These are phyloP conservation scores for Trichoderma harzianum DNA, from an alignment of 2,329 filamentous ascomycete genomes.

Conservation along the genomic window DNA sequence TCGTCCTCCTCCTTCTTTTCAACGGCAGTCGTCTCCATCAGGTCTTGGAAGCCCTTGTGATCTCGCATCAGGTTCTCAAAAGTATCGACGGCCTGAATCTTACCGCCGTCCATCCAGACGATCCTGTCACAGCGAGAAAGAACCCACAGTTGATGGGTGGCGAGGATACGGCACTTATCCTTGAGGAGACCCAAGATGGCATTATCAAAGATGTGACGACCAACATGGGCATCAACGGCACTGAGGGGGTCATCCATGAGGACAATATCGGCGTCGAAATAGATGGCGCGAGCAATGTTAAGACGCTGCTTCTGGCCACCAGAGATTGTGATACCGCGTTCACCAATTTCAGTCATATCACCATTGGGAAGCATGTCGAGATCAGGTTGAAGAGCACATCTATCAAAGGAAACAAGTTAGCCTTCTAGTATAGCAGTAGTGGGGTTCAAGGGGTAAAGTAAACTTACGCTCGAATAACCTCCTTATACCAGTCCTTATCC, in stretches of 20 bases:
- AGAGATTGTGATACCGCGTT: conserved; percentile 91
- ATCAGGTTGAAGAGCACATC: conserved; percentile 80
- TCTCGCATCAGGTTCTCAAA: conserved; percentile 82
- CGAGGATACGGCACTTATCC: conserved; percentile 85
- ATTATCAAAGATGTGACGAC: conserved; percentile 81
- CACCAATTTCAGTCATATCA: conserved; percentile 89
- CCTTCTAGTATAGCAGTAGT: conserved; percentile 2
- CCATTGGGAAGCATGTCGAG: conserved; percentile 89
- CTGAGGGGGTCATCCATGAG: conserved; percentile 68
- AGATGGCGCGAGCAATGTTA: conserved; percentile 82
- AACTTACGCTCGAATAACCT: conserved; percentile 73
- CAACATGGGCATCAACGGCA: conserved; percentile 67
- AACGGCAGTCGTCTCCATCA: conserved; percentile 82
- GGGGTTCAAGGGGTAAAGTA: not conserved
- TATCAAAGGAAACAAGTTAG: conserved; percentile 23
- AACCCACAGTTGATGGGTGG: conserved; percentile 93
- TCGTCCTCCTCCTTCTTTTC: conserved; percentile 57
- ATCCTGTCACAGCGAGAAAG: conserved; percentile 87
- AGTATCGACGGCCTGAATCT: conserved; percentile 80
- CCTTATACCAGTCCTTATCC: conserved; percentile 73
- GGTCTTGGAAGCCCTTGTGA: conserved; percentile 71
- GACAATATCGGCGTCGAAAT: conserved; percentile 66
- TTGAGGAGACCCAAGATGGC: conserved; percentile 86
- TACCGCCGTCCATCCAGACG: conserved; percentile 86
- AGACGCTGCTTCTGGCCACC: conserved; percentile 93